Evolutionary conservation across 164 flowering plant genomes (phyloP), one percentile per base, ranked within the genome.

Genomic region (Vitis riparia): DNA sequence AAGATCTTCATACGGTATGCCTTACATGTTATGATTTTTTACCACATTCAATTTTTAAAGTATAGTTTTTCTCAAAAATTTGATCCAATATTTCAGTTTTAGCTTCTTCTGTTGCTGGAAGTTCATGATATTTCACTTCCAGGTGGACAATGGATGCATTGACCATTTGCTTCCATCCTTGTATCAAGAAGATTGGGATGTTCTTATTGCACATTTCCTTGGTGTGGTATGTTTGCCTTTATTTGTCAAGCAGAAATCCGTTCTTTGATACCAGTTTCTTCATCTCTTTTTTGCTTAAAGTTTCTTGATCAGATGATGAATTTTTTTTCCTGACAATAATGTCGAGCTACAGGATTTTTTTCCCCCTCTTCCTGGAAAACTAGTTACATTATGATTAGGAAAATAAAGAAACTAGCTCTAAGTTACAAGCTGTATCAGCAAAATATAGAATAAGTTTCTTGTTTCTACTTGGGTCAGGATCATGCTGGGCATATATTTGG

Each of bases 401-500:
- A 37, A 37, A 37, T 37, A 37, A 6, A 37, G 44, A 37, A 37
- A 37, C 7, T 37, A 37, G 44, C 0, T 7, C 44, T 37, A 37
- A 37, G 44, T 37, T 37, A 6, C 44, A 37, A 3, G 44, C 5
- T 37, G 44, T 37, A 37, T 37, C 44, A 37, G 44, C 5, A 37
- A 37, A 37, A 37, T 60, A 44, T 57, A 50, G 56, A 8, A 13
- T 63, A 55, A 9, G 11, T 68, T 17, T 58, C 62, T 63, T 59
- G 16, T 37, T 63, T 68, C 14, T 65, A 15, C 65, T 14, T 82
- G 67, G 49, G 70, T 68, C 84, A 95, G 99, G 99, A 96, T 84
- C 99, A 96, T 85, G 98, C 94, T 56, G 98, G 99, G 63, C 99
- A 96, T 73, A 96, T 95, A 71, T 91, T 86, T 86, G 99, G 99